These are phyloP conservation scores for Talaromyces sp. DNA, from an alignment of 2,329 filamentous ascomycete genomes.

Conservation along the genomic window DNA sequence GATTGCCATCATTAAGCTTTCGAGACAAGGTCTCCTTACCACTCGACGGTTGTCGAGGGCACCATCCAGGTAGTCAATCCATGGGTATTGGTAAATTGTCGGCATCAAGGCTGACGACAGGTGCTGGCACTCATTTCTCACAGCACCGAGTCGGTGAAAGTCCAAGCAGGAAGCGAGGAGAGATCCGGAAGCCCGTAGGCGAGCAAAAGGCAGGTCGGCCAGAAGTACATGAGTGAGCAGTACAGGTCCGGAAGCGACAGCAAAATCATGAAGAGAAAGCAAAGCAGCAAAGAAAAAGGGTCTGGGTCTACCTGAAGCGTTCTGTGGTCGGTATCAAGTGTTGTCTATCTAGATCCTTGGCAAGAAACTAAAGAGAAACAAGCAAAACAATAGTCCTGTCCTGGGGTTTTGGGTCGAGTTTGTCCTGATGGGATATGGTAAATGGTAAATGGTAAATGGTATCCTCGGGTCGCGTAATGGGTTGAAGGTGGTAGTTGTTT, in stretches of 20 bases:
- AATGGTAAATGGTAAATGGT: conserved; percentile 4
- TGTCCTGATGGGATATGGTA: conserved; percentile 1
- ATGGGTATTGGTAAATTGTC: conserved; percentile 25
- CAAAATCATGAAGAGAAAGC: conserved; percentile 23
- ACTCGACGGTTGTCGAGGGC: conserved; percentile 31
- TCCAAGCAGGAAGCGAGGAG: conserved; percentile 18
- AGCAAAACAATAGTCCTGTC: conserved; percentile 25
- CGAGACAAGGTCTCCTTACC: conserved; percentile 28
- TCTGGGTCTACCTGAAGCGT: conserved; percentile 41
- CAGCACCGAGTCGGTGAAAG: conserved; percentile 15
- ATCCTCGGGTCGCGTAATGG: conserved; percentile 18
- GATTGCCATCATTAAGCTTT: conserved; percentile 28
- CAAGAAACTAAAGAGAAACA: conserved; percentile 25
- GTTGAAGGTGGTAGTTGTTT: not conserved
- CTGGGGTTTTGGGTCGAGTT: conserved; percentile 13
- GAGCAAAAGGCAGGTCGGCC: not conserved
- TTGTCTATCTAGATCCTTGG: conserved; percentile 17
- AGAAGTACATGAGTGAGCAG: conserved; percentile 18
- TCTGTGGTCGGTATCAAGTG: conserved; percentile 25
- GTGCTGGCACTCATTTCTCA: conserved; percentile 19
- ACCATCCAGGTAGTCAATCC: conserved; percentile 4
- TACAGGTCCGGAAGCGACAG: conserved; percentile 20
- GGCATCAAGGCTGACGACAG: conserved; percentile 15
- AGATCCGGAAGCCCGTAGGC: conserved; percentile 18
- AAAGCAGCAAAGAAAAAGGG: conserved; percentile 31